Evolutionary conservation across 2,329 filamentous ascomycete genomes (phyloP), one percentile per base, ranked within the genome.

Genomic region (Geosmithia putterillii): DNA sequence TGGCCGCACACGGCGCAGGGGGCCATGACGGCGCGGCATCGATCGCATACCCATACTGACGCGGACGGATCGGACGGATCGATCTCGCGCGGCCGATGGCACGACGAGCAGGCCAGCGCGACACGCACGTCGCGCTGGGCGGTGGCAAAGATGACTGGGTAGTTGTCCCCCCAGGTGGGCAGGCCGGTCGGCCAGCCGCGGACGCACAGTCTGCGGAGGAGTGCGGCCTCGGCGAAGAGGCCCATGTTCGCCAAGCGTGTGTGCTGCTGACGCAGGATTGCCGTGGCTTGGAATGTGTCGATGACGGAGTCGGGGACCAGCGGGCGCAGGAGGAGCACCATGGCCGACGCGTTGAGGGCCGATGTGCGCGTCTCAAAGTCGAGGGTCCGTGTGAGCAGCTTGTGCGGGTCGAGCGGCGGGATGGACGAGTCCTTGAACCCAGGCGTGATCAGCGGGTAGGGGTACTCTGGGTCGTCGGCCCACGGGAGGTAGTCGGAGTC

Each of bases 401-500:
- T 60, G 42, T 74, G 73, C 0, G 78, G 76, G 40, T 80, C 65
- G 2, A 81, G 65, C 0, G 76, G 71, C 0, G 44, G 41, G 8
- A 40, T 22, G 12, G 40, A 41, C 6, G 41, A 19, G 7, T 21
- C 18, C 22, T 42, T 42, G 20, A 43, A 44, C 38, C 46, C 46
- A 6, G 44, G 21, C 10, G 48, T 37, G 14, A 48, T 51, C 7
- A 62, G 46, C 0, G 70, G 67, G 46, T 74, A 66, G 0, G 76
- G 70, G 44, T 76, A 80, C 0, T 65, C 57, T 1, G 73, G 71
- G 46, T 81, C 78, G 18, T 71, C 62, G 1, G 65, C 59, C 74
- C 76, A 79, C 0, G 71, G 71, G 6, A 80, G 61, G 47, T 73
- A 81, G 52, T 81, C 78, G 1, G 64, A 69, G 38, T 79, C 75